phyloP scores from a whole-genome alignment of 1,284 basidiomycete genomes.

The Phellopilus nigrolimitatus region DNA sequence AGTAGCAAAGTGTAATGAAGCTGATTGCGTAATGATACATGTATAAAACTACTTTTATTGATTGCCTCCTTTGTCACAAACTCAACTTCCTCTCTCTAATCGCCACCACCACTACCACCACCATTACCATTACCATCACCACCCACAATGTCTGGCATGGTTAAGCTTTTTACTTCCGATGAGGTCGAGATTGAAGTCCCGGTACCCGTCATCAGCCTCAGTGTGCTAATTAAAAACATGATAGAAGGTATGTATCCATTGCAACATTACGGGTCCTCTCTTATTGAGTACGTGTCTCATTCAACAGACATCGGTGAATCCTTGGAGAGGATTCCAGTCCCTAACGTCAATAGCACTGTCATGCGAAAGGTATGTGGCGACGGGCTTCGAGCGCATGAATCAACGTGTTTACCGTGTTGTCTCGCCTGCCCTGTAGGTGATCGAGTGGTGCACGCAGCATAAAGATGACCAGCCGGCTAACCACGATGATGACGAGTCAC shows the following conservation, averaged over 20 bases:
- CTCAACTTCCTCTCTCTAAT: conserved; percentile 2
- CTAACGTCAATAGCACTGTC: conserved; percentile 95
- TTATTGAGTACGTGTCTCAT: conserved; percentile 19
- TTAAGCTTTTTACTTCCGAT: too few species aligned
- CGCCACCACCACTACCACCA: background rate
- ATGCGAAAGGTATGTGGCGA: conserved; percentile 77
- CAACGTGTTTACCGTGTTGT: background rate
- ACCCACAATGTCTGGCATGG: too few species aligned
- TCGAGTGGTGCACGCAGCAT: conserved; percentile 99
- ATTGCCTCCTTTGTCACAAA: conserved; percentile 7
- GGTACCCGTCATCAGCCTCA: conserved; percentile 92
- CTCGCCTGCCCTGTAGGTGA: conserved; percentile 54
- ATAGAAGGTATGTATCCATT: conserved; percentile 74
- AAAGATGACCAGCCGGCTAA: conserved; percentile 90
- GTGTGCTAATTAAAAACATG: conserved; percentile 99
- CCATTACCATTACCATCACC: too few species aligned
- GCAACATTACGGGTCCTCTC: conserved; percentile 13
- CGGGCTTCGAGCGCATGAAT: too few species aligned
- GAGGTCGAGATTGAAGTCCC: too few species aligned
- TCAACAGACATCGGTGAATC: conserved; percentile 83
- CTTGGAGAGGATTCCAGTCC: conserved; percentile 91
- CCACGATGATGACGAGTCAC: conserved; percentile 83
- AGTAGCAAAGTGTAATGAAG: too few species aligned
- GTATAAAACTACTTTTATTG: conserved; percentile 10
- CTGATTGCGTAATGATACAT: too few species aligned